These are phyloP conservation scores for Tephrocybe sp. DNA, from an alignment of 768 basidiomycete species.

Conservation along the genomic window DNA sequence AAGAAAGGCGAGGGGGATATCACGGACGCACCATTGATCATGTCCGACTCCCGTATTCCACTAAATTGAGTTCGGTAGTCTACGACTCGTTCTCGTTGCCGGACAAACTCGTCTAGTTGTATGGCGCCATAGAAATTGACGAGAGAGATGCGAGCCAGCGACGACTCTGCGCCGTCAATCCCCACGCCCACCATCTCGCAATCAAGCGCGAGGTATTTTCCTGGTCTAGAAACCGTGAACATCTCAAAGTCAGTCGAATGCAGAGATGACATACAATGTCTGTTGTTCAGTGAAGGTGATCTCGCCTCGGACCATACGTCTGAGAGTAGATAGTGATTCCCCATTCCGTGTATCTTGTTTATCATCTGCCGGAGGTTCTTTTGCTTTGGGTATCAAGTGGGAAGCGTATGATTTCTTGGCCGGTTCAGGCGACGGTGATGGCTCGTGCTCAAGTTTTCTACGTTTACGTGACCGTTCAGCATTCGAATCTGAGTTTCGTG, in stretches of 20 bases:
- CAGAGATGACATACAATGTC: slow-evolving; percentile 30
- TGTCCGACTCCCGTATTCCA: slow-evolving; percentile 76
- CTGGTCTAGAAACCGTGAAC: slow-evolving; percentile 42
- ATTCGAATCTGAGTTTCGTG: neutral
- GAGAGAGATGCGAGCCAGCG: slow-evolving; percentile 84
- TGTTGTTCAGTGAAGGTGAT: slow-evolving; percentile 39
- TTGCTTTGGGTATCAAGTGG: neutral
- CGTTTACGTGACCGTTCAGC: slow-evolving; percentile 24
- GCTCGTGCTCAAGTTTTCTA: slow-evolving; percentile 25
- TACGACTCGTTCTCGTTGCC: slow-evolving; percentile 82
- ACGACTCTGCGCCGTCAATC: slow-evolving; percentile 75
- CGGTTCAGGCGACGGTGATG: slow-evolving; percentile 10
- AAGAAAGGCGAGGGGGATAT: neutral
- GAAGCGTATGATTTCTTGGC: slow-evolving; percentile 1
- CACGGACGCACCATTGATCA: slow-evolving; percentile 55
- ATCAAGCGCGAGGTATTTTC: slow-evolving; percentile 82
- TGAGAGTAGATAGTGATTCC: slow-evolving; percentile 46
- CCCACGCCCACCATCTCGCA: slow-evolving; percentile 99
- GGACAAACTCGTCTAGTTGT: slow-evolving; percentile 82
- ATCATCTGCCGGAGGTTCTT: neutral
- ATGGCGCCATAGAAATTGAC: slow-evolving; percentile 87
- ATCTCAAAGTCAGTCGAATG: neutral
- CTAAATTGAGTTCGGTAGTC: slow-evolving; percentile 93
- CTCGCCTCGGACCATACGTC: slow-evolving; percentile 54
- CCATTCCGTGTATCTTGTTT: slow-evolving; percentile 39